Evolutionary conservation across 1,139 yeast species (phyloP).

Genomic region (Kodamaea fungicola): DNA sequence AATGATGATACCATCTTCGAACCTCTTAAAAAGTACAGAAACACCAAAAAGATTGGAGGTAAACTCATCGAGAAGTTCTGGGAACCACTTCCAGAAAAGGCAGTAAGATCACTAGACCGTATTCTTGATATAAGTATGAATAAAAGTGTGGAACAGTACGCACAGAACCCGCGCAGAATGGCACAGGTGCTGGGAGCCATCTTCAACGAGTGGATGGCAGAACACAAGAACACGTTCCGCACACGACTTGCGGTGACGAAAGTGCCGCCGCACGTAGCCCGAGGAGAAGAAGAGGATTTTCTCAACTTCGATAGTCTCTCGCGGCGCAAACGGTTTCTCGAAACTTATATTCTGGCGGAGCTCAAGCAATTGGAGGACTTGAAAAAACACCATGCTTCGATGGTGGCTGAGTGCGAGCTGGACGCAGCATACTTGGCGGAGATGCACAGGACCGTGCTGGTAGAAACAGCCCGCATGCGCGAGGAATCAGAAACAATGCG

Average conservation of each 20-base stretch:
- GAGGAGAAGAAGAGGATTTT: conserved; percentile 22
- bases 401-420: conserved; percentile 24
- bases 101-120: conserved; percentile 22
- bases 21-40: conserved; percentile 4
- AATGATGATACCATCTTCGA: neutral
- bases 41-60: conserved; percentile 22
- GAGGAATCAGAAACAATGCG: conserved; percentile 6
- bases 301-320: conserved; percentile 31
- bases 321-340: conserved; percentile 30
- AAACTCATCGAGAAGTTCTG: conserved; percentile 33
- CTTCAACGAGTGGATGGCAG: conserved; percentile 30
- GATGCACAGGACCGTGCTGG: conserved; percentile 11
- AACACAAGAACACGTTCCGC: conserved; percentile 24
- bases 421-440: conserved; percentile 34
- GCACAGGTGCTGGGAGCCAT: conserved; percentile 28
- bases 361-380: conserved; percentile 36
- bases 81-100: conserved; percentile 26
- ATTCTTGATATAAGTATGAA: conserved; percentile 29
- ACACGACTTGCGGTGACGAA: conserved; percentile 31
- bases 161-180: conserved; percentile 16
- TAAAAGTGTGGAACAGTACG: conserved; percentile 29
- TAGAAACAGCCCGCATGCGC: conserved; percentile 8
- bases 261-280: conserved; percentile 24
- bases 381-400: conserved; percentile 23
- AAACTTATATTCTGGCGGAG: conserved; percentile 43